Evolutionary conservation across 805 yeast species (phyloP).

Genomic region (Candida peoriensis): DNA sequence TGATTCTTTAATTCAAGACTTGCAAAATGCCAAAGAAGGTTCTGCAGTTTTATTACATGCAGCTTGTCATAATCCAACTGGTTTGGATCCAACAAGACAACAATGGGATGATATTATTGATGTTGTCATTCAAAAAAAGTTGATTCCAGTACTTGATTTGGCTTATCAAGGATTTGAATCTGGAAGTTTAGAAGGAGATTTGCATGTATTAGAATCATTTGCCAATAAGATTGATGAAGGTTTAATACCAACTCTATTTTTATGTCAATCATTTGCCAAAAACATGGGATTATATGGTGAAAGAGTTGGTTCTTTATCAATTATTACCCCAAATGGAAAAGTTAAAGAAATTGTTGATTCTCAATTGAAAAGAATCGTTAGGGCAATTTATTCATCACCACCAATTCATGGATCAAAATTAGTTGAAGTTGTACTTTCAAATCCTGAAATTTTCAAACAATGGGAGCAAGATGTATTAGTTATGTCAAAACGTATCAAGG

Average conservation of each 20-base stretch:
- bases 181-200: conserved; percentile 75
- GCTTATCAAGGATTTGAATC: conserved; percentile 96
- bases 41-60: conserved; percentile 79
- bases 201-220: conserved; percentile 45
- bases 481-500: conserved; percentile 75
- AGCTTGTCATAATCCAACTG: conserved; percentile 97
- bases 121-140: conserved; percentile 48
- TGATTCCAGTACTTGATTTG: conserved; percentile 83
- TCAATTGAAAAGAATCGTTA: conserved; percentile 74
- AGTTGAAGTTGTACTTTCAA: conserved; percentile 69
- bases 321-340: conserved; percentile 51
- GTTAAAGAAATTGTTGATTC: conserved; percentile 55
- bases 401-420: conserved; percentile 92
- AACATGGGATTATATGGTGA: conserved; percentile 96
- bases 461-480: conserved; percentile 79
- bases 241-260: conserved; percentile 45
- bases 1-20: conserved; percentile 56
- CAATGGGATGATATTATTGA: conserved; percentile 78
- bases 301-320: conserved; percentile 79
- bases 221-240: conserved; percentile 35
- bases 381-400: conserved; percentile 90
- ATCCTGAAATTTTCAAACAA: conserved; percentile 52
- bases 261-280: conserved; percentile 91
- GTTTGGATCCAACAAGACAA: conserved; percentile 78
- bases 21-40: conserved; percentile 50